Evolutionary conservation across 768 basidiomycete genomes (phyloP).

Genomic region (Bullera alba): DNA sequence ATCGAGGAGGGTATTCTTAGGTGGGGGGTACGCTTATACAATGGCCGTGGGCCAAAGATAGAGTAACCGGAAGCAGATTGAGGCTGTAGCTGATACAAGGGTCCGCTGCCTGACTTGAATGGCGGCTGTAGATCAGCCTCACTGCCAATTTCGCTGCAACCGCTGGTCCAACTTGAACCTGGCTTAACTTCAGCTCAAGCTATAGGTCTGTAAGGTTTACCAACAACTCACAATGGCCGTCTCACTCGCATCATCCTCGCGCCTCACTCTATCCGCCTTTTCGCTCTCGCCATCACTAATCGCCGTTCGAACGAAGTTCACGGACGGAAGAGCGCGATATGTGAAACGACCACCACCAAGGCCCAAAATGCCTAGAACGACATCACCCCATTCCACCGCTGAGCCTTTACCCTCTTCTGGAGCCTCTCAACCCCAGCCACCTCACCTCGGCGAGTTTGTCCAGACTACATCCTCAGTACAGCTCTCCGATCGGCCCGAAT

Average conservation of each 20-base stretch:
- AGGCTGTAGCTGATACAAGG: too few relatives aligned
- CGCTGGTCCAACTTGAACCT: too few relatives aligned
- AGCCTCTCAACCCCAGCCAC: not conserved
- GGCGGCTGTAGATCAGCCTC: too few relatives aligned
- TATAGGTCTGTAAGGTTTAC: too few relatives aligned
- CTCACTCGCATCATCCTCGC: not conserved
- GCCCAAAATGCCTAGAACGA: not conserved
- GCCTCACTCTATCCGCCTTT: not conserved
- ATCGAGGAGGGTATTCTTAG: too few relatives aligned
- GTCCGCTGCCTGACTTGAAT: too few relatives aligned
- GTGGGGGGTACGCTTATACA: too few relatives aligned
- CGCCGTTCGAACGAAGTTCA: not conserved
- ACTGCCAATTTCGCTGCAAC: too few relatives aligned
- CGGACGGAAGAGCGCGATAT: not conserved
- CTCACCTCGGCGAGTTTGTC: not conserved
- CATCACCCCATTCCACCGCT: not conserved
- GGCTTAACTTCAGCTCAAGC: too few relatives aligned
- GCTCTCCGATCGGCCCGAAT: conserved; percentile 14
- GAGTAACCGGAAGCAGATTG: too few relatives aligned
- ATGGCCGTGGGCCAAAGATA: too few relatives aligned
- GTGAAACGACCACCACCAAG: not conserved
- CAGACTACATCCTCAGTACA: not conserved
- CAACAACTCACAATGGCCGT: conserved; percentile 1
- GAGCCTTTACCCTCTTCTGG: not conserved
- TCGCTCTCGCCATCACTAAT: not conserved